A percentile compares a stretch with the other conserved stretches of the same genome.
Conservation (phyloP, 345 rosid genomes). For the Eucalyptus curtisii region DNA sequence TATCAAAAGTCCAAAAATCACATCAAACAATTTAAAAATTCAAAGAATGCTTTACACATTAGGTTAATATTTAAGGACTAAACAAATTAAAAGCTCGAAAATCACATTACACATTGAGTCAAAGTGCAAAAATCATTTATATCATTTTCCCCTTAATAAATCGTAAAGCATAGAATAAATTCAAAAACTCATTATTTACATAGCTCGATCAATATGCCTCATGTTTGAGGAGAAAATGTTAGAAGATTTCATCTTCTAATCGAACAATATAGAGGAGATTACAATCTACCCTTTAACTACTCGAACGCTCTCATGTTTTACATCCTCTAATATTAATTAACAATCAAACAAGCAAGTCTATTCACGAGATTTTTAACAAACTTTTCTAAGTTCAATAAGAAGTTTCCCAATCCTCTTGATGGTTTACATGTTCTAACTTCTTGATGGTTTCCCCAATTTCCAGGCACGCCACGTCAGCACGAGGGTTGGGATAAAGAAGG, state of each 20-base stretch:
- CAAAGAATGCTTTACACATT: fast-evolving
- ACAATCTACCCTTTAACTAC: not conserved
- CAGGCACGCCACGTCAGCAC: not conserved
- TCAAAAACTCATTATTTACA: not conserved
- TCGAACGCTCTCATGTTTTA: not conserved
- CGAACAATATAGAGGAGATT: not conserved
- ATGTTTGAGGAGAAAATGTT: not conserved
- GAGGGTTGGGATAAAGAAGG: not conserved
- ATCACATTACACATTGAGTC: too few species aligned
- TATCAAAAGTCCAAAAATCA: fast-evolving
- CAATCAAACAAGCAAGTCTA: not conserved
- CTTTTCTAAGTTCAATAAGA: not conserved
- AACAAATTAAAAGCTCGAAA: fast-evolving
- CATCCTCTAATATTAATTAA: not conserved
- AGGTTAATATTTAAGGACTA: too few species aligned
- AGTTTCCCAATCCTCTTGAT: not conserved
- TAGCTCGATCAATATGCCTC: not conserved
- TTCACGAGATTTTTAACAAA: fast-evolving
- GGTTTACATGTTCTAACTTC: not conserved
- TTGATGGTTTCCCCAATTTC: not conserved
- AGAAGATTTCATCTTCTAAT: fast-evolving
- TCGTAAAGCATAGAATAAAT: not conserved
- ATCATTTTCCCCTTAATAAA: not conserved
- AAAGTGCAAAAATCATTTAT: too few species aligned
- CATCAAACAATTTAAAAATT: too few species aligned